phyloP scores from a whole-genome alignment of 2,329 filamentous ascomycete genomes.

The Penicillium brevicompactum region DNA sequence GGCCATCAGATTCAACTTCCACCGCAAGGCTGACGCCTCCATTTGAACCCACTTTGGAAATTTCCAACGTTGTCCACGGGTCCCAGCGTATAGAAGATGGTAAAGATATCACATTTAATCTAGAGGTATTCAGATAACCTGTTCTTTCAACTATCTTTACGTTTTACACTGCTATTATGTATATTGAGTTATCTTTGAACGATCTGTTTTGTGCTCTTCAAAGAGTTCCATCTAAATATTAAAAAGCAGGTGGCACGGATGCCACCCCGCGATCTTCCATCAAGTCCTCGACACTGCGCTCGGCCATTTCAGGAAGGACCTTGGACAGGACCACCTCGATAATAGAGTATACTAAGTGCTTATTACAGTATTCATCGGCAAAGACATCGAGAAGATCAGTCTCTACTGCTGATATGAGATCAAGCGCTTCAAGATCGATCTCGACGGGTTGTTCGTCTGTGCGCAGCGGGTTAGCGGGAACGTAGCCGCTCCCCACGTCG shows the following conservation, averaged over 20 bases:
- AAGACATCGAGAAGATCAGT: conserved; percentile 70
- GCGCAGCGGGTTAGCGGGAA: conserved; percentile 10
- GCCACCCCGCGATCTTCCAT: conserved; percentile 68
- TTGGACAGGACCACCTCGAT: conserved; percentile 81
- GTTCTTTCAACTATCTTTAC: no score
- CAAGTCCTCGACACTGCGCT: conserved; percentile 70
- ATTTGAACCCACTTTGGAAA: no score
- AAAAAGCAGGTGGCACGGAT: conserved; percentile 18
- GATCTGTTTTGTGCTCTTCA: no score
- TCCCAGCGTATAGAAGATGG: no score
- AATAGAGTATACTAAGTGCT: conserved; percentile 80
- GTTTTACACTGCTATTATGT: no score
- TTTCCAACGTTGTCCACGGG: no score
- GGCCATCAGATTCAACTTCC: no score
- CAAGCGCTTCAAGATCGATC: conserved; percentile 49
- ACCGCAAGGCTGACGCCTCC: no score
- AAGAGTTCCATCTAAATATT: not conserved
- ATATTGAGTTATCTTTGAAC: no score
- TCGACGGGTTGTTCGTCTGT: conserved; percentile 19
- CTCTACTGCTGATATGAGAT: conserved; percentile 62
- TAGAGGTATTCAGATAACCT: no score
- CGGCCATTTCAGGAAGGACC: conserved; percentile 79
- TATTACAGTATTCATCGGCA: conserved; percentile 85
- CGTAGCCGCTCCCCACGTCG: not conserved
- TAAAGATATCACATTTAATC: no score